phyloP scores from a whole-genome alignment of 78 protist genomes.

The Cavenderia fasciculata region DNA sequence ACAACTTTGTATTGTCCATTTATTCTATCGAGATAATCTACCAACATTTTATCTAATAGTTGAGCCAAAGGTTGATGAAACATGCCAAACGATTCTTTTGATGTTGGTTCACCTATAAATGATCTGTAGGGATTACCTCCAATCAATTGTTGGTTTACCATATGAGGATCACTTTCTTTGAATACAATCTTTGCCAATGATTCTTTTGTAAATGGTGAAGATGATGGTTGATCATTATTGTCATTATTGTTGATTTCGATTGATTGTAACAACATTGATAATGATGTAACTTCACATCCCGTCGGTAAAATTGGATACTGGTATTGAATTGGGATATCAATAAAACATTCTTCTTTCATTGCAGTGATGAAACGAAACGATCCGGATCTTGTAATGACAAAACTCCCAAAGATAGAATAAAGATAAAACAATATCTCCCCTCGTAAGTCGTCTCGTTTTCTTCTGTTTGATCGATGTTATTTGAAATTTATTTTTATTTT shows the following conservation, averaged over 20 bases:
- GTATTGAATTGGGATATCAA: too few relatives aligned
- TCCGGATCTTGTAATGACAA: too few relatives aligned
- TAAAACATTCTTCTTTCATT: too few relatives aligned
- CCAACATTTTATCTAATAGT: not conserved
- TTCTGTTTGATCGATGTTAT: too few relatives aligned
- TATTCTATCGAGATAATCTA: not conserved
- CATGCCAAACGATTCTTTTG: conserved; percentile 43
- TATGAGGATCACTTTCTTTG: conserved; percentile 40
- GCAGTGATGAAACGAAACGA: too few relatives aligned
- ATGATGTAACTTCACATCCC: conserved; percentile 69
- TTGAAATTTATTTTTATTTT: too few relatives aligned
- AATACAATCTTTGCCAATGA: not conserved
- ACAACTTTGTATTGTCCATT: not conserved
- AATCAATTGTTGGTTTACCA: not conserved
- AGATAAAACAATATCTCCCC: too few relatives aligned
- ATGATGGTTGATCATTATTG: not conserved
- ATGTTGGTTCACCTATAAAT: conserved; percentile 34
- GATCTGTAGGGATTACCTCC: conserved; percentile 65
- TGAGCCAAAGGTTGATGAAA: conserved; percentile 27
- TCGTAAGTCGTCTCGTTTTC: too few relatives aligned
- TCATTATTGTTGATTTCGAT: not conserved
- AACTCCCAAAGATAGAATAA: too few relatives aligned
- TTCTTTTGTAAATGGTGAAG: not conserved
- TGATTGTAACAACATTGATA: conserved; percentile 18
- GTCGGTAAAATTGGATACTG: conserved; percentile 65